Conservation (phyloP, 192 early-diverging fungal genomes). For the Geranomyces michiganensis region DNA sequence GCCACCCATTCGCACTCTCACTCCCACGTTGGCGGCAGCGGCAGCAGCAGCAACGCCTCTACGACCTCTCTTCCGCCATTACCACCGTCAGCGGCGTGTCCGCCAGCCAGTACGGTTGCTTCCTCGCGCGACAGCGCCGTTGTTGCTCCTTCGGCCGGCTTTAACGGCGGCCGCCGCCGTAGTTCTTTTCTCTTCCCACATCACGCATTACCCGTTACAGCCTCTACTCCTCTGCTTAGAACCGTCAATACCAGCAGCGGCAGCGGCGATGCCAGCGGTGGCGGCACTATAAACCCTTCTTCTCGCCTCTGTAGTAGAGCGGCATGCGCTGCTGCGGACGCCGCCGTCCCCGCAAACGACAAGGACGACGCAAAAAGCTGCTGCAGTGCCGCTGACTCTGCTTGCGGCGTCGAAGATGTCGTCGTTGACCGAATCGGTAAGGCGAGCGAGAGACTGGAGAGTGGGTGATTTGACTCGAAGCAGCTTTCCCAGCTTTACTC, state of each 20-base stretch:
- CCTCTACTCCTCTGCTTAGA: too few relatives aligned
- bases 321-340: too few relatives aligned
- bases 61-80: background rate
- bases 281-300: too few relatives aligned
- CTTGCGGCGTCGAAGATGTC: conserved; percentile 49
- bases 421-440: background rate
- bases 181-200: too few relatives aligned
- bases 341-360: background rate
- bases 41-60: background rate
- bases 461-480: background rate
- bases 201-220: too few relatives aligned
- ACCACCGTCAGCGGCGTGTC: background rate
- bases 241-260: too few relatives aligned
- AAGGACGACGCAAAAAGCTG: conserved; percentile 9
- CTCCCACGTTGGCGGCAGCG: background rate
- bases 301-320: too few relatives aligned
- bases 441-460: background rate
- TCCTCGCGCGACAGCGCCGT: too few relatives aligned
- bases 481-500: background rate
- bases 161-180: too few relatives aligned
- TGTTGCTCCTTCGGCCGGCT: too few relatives aligned
- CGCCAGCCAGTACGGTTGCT: background rate
- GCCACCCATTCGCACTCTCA: too few relatives aligned
- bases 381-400: conserved; percentile 54
- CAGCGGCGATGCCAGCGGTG: too few relatives aligned